Base-by-base conservation (phyloP, 371 early-diverging fungal genomes). In the Chytridium lagenaria region DNA sequence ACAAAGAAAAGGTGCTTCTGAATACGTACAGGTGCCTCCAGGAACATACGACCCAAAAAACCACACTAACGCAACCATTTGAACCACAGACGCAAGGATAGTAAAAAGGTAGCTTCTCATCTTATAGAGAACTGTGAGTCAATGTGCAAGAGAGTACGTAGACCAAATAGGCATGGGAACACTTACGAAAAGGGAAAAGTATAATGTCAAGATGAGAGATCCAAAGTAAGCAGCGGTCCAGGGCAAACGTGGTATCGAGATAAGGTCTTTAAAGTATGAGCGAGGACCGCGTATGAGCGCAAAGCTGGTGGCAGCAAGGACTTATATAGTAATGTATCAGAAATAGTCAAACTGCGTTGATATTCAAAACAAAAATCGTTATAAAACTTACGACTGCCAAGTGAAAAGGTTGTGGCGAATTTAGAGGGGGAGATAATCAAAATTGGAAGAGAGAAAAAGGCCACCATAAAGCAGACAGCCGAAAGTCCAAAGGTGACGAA, bases 251-350 rank as follows among this genome's bases (percentile, higher is more conserved):
- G 89, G 89, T 51, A 74, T 75, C 28, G 89, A 87, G 26, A 89
- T 68, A 81, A 89, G 83, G 68, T 90, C 88, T 59, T 84, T 79
- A 34, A 90, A 63, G 69, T 90, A 90, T 0, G 89, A 75, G 72
- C 79, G 80, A 26, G 91, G 91, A 16, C 91, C 91, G 52, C 86
- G 84, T 50, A 91, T 74, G 75, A 91, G 71, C 7, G 90, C 90
- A 50, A 90, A 85, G 69, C 89, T 88, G 63, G 51, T 51, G 15
- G 71, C 67, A 3, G 77, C 77, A 7, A 77, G 61, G 1, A 77
- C 77, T n/a, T n/a, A n/a, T n/a, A n/a, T 74, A 30, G 57, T 31
- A 36, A 51, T 30, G 1, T 73, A 34, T 39, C 7, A 22, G 19
- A 68, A n/a, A 28, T 2, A 7, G 44, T 44, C 44, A 44, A 12